Conservation (phyloP, 345 rosid species). For the Eutrema heterophyllum region DNA sequence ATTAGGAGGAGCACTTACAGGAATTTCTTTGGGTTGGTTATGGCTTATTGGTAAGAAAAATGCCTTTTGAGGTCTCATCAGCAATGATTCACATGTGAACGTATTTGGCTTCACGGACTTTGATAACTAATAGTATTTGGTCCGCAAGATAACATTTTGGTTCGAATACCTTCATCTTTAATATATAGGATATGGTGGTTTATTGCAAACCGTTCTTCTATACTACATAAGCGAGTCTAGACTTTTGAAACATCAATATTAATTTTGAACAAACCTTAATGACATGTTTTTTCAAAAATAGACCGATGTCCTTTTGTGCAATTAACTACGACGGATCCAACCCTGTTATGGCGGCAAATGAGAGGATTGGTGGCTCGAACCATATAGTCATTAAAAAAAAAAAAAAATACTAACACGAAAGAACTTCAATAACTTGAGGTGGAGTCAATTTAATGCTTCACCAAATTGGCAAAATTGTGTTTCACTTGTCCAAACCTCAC, state of each 20-base stretch:
- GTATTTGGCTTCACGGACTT: background rate
- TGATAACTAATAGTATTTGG: background rate
- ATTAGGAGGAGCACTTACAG: constrained; percentile 36
- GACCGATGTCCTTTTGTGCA: background rate
- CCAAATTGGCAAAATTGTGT: background rate
- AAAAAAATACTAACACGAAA: background rate
- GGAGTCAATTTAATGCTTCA: background rate
- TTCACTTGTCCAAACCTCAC: background rate
- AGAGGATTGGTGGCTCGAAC: background rate
- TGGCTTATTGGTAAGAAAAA: constrained; percentile 69
- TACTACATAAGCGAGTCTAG: background rate
- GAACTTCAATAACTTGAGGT: background rate
- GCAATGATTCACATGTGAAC: background rate
- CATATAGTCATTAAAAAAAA: background rate
- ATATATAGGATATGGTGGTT: background rate
- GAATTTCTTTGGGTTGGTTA: constrained; percentile 74
- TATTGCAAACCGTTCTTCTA: background rate
- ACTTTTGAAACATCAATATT: background rate
- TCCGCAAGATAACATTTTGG: background rate
- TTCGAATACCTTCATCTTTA: background rate
- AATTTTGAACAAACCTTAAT: background rate
- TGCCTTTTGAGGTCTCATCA: constrained; percentile 31
- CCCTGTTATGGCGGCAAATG: background rate
- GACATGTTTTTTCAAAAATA: background rate
- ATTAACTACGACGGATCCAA: background rate